phyloP scores from a whole-genome alignment of 345 rosid species.

The Noccaea bulbosa region DNA sequence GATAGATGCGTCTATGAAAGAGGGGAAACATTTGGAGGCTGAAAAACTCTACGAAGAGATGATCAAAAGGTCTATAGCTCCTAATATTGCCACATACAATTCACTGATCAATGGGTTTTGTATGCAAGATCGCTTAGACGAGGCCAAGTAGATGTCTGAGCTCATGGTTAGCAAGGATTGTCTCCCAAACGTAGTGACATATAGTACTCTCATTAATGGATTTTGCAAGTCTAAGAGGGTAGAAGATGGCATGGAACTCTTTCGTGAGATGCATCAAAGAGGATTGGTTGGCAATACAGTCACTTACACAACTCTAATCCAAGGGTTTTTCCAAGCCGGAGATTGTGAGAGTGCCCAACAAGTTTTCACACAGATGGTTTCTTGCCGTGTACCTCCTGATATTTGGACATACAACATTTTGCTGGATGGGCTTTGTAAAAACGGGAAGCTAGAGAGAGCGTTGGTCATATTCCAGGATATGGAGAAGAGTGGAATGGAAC shows the following conservation, averaged over 20 bases:
- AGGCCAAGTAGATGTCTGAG: neutral
- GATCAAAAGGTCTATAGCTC: neutral
- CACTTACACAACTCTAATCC: slow-evolving; percentile 13
- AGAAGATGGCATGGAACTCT: slow-evolving; percentile 34
- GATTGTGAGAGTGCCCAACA: slow-evolving; percentile 24
- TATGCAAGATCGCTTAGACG: neutral
- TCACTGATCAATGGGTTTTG: slow-evolving; percentile 4
- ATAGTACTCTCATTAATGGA: slow-evolving; percentile 31
- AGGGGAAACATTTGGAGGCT: slow-evolving; percentile 15
- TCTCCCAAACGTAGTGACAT: slow-evolving; percentile 22
- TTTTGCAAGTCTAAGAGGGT: slow-evolving; percentile 34
- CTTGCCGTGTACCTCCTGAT: slow-evolving; percentile 19
- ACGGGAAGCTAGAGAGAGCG: no score
- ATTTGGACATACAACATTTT: slow-evolving; percentile 35
- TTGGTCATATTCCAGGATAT: no score
- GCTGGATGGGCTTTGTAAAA: neutral
- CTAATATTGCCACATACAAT: neutral
- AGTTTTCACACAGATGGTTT: slow-evolving; percentile 39
- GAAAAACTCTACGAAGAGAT: neutral
- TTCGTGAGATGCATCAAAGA: slow-evolving; percentile 31
- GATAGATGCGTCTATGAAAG: slow-evolving; percentile 6
- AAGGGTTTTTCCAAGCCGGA: slow-evolving; percentile 32
- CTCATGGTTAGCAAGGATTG: slow-evolving; percentile 17
- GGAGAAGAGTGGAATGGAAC: no score
- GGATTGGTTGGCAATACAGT: slow-evolving; percentile 23